These are phyloP conservation scores for Isoetes taiwanensis DNA, from an alignment of 75 land plant species.

Conservation along the genomic window DNA sequence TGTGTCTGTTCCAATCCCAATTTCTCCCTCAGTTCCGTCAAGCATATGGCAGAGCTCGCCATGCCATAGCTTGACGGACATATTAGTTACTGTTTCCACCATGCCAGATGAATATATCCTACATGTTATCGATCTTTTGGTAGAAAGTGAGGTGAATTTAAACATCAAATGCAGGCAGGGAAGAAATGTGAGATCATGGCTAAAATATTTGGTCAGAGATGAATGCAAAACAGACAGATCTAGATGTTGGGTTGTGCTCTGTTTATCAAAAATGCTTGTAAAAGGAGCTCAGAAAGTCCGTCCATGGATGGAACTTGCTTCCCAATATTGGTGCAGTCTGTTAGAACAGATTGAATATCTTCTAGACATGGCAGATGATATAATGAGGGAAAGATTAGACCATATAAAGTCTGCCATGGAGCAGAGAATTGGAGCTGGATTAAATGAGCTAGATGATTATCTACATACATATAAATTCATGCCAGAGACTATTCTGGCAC, in stretches of 20 bases:
- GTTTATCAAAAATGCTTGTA: slow-evolving; percentile 27
- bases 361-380: slow-evolving; percentile 5
- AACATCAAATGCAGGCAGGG: slow-evolving; percentile 33
- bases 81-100: slow-evolving; percentile 13
- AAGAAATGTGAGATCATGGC: slow-evolving; percentile 22
- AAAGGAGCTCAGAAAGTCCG: slow-evolving; percentile 20
- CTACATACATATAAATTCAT: slow-evolving; percentile 26
- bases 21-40: background rate
- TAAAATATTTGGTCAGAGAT: slow-evolving; percentile 13
- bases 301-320: slow-evolving; percentile 36
- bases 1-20: slow-evolving; percentile 17
- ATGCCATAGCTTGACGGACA: slow-evolving; percentile 19
- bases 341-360: slow-evolving; percentile 17
- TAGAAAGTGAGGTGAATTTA: slow-evolving; percentile 21
- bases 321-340: slow-evolving; percentile 38
- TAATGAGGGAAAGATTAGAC: slow-evolving; percentile 13
- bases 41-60: slow-evolving; percentile 12
- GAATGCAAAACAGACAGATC: slow-evolving; percentile 19
- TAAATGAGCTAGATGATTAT: slow-evolving; percentile 40
- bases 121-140: slow-evolving; percentile 26
- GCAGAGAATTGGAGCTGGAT: slow-evolving; percentile 27
- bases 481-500: slow-evolving; percentile 28
- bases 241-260: slow-evolving; percentile 23
- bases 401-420: slow-evolving; percentile 21
- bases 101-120: slow-evolving; percentile 19